Conservation (phyloP, 2,329 filamentous ascomycete genomes). For the Diaporthe sp. region DNA sequence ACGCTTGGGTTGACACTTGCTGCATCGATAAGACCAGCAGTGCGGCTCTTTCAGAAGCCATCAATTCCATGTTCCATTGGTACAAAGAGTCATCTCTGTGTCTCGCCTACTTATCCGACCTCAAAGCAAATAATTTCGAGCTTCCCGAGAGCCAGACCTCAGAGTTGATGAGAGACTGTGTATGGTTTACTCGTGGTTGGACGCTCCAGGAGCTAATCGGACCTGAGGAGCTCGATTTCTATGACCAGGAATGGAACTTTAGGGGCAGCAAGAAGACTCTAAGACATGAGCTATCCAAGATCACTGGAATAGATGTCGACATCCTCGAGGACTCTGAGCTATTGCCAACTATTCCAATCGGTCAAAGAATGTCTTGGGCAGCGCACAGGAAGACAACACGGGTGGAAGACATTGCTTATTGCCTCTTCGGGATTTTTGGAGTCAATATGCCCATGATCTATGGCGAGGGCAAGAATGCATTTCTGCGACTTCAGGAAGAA, state of each 20-base stretch:
- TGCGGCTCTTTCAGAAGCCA: conserved; percentile 38
- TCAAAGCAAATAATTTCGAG: conserved; percentile 22
- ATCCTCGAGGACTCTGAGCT: conserved; percentile 34
- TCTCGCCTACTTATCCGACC: conserved; percentile 38
- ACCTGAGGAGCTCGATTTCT: conserved; percentile 37
- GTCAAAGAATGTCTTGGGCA: conserved; percentile 46
- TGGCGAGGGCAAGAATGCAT: conserved; percentile 44
- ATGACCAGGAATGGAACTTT: conserved; percentile 37
- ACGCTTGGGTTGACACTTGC: conserved; percentile 37
- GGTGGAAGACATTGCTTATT: conserved; percentile 44
- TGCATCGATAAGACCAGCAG: conserved; percentile 38
- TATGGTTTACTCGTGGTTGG: conserved; percentile 40
- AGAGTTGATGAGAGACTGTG: conserved; percentile 31
- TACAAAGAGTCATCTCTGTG: conserved; percentile 37
- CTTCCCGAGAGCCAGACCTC: conserved; percentile 21
- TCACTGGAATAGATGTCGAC: conserved; percentile 37
- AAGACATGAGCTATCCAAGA: conserved; percentile 29
- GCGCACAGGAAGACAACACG: conserved; percentile 41
- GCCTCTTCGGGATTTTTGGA: conserved; percentile 43
- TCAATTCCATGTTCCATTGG: conserved; percentile 41
- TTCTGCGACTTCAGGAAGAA: conserved; percentile 45
- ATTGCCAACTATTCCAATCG: conserved; percentile 39
- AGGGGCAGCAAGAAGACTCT: conserved; percentile 34
- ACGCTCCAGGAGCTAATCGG: conserved; percentile 40
- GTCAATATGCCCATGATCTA: conserved; percentile 48